Conservation (phyloP, 2,329 filamentous ascomycete genomes). For the Annulohypoxylon truncatum region DNA sequence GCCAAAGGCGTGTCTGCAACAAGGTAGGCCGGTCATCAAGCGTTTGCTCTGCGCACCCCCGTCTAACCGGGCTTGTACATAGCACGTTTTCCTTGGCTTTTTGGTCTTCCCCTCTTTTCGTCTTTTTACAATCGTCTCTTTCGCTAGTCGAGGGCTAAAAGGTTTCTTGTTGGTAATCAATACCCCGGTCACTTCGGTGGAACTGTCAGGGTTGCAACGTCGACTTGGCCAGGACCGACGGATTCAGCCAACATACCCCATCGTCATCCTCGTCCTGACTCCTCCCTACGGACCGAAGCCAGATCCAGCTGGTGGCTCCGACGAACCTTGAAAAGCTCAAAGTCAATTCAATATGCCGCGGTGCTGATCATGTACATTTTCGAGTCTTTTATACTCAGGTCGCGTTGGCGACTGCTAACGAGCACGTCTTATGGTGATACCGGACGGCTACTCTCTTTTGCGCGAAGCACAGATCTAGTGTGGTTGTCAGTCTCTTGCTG, state of each 20-base stretch:
- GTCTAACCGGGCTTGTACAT: conserved; percentile 37
- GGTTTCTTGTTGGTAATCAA: conserved; percentile 49
- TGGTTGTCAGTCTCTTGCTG: conserved; percentile 24
- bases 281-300: conserved; percentile 44
- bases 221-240: conserved; percentile 45
- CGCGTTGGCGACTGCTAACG: conserved; percentile 1
- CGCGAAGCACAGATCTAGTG: conserved; percentile 2
- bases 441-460: conserved; percentile 3
- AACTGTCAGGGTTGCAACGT: conserved; percentile 43
- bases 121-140: conserved; percentile 30
- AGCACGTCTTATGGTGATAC: not conserved
- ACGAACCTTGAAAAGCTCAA: conserved; percentile 33
- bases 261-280: conserved; percentile 42
- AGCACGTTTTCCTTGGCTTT: conserved; percentile 43
- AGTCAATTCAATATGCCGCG: conserved; percentile 25
- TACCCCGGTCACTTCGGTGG: conserved; percentile 43
- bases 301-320: conserved; percentile 41
- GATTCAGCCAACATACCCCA: conserved; percentile 45
- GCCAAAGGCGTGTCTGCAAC: conserved; percentile 39
- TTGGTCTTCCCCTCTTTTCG: conserved; percentile 44
- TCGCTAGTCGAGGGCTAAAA: conserved; percentile 42
- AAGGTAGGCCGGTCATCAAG: conserved; percentile 26
- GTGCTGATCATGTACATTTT: conserved; percentile 19
- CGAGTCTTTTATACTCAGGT: conserved; percentile 18
- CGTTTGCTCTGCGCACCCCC: conserved; percentile 29